phyloP scores from a whole-genome alignment of 1,284 basidiomycete species.

The Wallemia hederae region DNA sequence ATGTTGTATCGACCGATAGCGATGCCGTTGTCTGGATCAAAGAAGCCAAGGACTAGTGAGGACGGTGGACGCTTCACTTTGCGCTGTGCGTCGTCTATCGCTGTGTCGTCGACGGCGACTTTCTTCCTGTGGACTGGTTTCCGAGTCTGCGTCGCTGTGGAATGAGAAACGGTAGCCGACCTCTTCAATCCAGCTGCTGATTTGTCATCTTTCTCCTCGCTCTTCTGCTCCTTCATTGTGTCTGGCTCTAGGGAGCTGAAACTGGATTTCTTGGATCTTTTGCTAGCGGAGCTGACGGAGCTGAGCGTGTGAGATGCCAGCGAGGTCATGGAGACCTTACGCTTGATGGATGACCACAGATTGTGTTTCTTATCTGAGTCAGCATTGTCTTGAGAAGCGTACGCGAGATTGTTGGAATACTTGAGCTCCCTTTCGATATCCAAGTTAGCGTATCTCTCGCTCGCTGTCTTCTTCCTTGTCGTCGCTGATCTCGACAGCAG shows the following conservation, averaged over 20 bases:
- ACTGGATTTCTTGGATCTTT: background rate
- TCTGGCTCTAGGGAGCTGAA: background rate
- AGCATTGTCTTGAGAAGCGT: background rate
- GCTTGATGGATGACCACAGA: background rate
- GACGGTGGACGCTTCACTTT: background rate
- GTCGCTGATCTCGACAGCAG: background rate
- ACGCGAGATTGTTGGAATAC: background rate
- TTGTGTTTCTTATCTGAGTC: background rate
- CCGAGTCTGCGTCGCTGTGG: background rate
- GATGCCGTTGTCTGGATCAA: background rate
- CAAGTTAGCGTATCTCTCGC: background rate
- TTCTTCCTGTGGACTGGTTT: background rate
- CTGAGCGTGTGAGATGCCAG: background rate
- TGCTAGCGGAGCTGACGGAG: background rate
- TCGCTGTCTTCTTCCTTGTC: background rate
- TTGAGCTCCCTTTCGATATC: background rate
- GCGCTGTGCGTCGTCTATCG: background rate
- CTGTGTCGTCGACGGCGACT: background rate
- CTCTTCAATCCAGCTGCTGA: background rate
- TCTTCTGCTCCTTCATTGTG: background rate
- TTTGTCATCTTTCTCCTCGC: background rate
- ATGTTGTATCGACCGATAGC: background rate
- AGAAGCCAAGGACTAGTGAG: background rate
- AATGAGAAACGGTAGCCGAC: background rate
- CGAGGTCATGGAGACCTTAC: background rate